These are phyloP conservation scores for Solanum hybrid DNA, from an alignment of 305 asterid genomes.

Conservation along the genomic window DNA sequence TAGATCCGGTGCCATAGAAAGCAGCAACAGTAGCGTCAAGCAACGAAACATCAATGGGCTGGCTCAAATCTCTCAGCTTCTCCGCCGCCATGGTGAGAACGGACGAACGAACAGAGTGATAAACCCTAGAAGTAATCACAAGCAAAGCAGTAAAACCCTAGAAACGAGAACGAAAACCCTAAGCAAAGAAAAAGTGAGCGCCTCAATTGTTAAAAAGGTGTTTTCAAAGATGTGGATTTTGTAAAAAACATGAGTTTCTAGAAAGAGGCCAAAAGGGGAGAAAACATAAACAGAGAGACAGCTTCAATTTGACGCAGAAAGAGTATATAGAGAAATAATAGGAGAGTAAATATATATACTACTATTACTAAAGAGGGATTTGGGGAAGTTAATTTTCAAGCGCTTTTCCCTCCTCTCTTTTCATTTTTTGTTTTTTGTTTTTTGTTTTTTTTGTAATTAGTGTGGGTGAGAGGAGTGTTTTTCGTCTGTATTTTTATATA, in stretches of 20 bases:
- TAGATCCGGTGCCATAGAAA: conserved; percentile 95
- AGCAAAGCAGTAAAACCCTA: conserved; percentile 38
- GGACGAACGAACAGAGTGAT: conserved; percentile 6
- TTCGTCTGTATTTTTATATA: background rate
- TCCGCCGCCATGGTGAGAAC: conserved; percentile 68
- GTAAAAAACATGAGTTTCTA: background rate
- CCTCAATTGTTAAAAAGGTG: background rate
- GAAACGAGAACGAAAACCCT: background rate
- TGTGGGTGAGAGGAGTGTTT: background rate
- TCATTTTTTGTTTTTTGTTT: background rate
- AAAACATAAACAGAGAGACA: background rate
- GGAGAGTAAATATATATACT: background rate
- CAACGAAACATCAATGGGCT: conserved; percentile 73
- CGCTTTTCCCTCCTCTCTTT: background rate
- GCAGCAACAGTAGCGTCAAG: conserved; percentile 96
- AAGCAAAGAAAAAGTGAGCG: background rate
- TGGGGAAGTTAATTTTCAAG: background rate
- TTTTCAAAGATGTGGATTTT: background rate
- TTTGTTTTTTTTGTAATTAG: background rate
- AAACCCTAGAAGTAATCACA: conserved; percentile 44
- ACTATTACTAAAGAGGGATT: background rate
- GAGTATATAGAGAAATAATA: background rate
- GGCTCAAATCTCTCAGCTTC: conserved; percentile 78
- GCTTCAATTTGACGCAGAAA: conserved; percentile 2
- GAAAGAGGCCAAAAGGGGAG: background rate